Evolutionary conservation across 345 rosid species (phyloP).

Genomic region (Rhodamnia rubescens): DNA sequence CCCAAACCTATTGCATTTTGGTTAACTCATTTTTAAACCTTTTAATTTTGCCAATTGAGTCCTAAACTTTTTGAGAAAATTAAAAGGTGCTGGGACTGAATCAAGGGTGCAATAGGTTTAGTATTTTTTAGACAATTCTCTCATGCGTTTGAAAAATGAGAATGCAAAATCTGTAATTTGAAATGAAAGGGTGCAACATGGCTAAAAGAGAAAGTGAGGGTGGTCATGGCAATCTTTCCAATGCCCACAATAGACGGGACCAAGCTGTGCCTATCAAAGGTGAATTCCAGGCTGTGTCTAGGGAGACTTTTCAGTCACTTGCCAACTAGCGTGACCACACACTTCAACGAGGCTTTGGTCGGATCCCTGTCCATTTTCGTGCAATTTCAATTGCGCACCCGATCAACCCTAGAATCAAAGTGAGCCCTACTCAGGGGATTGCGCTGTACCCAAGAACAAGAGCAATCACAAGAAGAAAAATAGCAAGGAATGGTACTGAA

Average conservation of each 20-base stretch:
- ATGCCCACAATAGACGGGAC: neutral
- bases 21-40: no score
- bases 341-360: neutral
- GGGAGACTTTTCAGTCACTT: neutral
- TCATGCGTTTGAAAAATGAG: neutral
- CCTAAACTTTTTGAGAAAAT: no score
- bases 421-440: neutral
- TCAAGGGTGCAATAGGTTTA: no score
- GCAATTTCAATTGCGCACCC: neutral
- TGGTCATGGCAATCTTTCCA: neutral
- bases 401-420: neutral
- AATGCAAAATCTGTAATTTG: no score
- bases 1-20: no score
- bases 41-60: no score
- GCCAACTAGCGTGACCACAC: neutral
- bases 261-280: neutral
- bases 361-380: neutral
- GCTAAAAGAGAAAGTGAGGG: neutral
- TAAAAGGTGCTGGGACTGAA: no score
- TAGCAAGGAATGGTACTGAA: neutral
- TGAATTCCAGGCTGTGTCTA: neutral
- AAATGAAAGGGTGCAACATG: neutral
- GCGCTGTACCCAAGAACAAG: neutral
- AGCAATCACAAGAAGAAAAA: neutral
- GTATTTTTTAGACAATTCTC: no score